phyloP scores from a whole-genome alignment of 345 rosid genomes.

The Eutrema heterophyllum region DNA sequence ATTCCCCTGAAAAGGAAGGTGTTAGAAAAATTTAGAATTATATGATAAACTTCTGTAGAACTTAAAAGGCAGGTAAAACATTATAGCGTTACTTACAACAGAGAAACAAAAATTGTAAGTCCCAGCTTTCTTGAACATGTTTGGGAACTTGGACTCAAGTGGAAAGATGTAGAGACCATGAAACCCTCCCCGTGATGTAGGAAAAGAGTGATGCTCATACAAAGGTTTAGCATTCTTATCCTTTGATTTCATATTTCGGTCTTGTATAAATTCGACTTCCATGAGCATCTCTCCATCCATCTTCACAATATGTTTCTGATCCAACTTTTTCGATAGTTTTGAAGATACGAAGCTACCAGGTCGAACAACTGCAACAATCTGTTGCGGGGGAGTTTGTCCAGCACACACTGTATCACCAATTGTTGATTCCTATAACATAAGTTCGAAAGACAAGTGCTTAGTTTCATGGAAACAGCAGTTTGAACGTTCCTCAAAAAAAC shows the following conservation, averaged over 20 bases:
- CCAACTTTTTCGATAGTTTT: slow-evolving; percentile 32
- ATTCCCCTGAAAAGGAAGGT: slow-evolving; percentile 31
- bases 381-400: slow-evolving; percentile 44
- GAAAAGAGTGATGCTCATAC: slow-evolving; percentile 19
- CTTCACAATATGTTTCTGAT: slow-evolving; percentile 50
- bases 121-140: slow-evolving; percentile 45
- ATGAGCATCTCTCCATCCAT: slow-evolving; percentile 39
- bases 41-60: not conserved
- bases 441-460: not conserved
- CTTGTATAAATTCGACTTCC: slow-evolving; percentile 31
- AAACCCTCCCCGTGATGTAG: slow-evolving; percentile 36
- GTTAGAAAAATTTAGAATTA: not conserved
- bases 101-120: slow-evolving; percentile 46
- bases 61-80: not conserved
- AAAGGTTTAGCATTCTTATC: not conserved
- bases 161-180: slow-evolving; percentile 58
- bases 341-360: slow-evolving; percentile 41
- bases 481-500: too few relatives aligned
- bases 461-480: not conserved
- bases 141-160: slow-evolving; percentile 27
- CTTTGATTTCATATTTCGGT: not conserved
- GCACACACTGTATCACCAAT: slow-evolving; percentile 30
- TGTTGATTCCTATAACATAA: slow-evolving; percentile 45
- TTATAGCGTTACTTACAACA: slow-evolving; percentile 33
- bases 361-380: slow-evolving; percentile 66